Conservation (phyloP, 441 rosid species). For the Francoa sonchifolia region DNA sequence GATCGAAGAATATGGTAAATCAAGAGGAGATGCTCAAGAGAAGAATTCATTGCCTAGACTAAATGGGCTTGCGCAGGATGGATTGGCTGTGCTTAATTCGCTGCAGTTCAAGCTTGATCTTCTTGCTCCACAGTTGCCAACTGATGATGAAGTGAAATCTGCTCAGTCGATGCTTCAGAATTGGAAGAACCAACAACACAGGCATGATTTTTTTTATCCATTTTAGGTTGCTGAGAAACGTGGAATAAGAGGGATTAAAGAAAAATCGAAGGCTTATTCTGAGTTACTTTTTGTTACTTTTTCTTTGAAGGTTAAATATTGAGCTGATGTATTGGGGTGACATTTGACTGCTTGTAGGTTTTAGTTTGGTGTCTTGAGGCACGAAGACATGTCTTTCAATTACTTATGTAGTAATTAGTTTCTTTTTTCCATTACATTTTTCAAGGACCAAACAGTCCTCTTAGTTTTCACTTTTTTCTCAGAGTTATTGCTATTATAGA, state of each 20-base stretch:
- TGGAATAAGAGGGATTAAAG: background rate
- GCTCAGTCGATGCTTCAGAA: conserved; percentile 47
- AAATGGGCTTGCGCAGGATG: conserved; percentile 77
- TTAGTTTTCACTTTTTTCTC: background rate
- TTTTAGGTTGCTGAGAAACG: background rate
- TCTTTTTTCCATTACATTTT: background rate
- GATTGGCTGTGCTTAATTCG: conserved; percentile 61
- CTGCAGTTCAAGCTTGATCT: conserved; percentile 72
- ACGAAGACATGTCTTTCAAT: background rate
- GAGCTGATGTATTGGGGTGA: too few relatives aligned
- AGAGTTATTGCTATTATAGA: background rate
- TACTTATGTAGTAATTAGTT: background rate
- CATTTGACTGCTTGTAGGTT: background rate
- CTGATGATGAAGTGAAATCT: conserved; percentile 45
- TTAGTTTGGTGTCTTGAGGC: background rate
- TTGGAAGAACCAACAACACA: conserved; percentile 49
- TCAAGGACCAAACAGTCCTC: background rate
- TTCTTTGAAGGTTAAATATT: background rate
- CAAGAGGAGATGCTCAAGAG: conserved; percentile 19
- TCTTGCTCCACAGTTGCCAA: conserved; percentile 72
- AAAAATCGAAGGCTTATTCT: background rate
- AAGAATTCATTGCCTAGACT: conserved; percentile 57
- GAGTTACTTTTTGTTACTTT: background rate
- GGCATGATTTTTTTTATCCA: conserved; percentile 16
- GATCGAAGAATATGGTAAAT: conserved; percentile 47